Conservation (phyloP, 164 flowering plant genomes). For the Nelumbo lutea region DNA sequence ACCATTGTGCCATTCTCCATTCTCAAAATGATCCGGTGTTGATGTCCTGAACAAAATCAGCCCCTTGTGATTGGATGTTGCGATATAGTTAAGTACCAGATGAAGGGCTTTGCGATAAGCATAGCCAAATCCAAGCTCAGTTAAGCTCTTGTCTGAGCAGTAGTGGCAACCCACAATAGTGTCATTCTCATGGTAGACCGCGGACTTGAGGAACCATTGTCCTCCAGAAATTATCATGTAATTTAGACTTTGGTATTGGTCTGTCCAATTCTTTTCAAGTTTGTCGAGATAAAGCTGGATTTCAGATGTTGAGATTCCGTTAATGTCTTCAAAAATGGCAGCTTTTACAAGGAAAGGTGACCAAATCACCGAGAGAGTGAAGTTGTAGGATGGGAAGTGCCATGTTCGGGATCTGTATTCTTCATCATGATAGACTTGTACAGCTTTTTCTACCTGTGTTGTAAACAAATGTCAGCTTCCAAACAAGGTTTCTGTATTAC, state of each 20-base stretch:
- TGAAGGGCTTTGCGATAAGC: constrained; percentile 60
- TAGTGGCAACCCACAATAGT: constrained; percentile 70
- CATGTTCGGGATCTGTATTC: constrained; percentile 61
- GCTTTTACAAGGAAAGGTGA: constrained; percentile 80
- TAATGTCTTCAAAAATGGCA: constrained; percentile 60
- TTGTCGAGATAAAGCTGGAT: constrained; percentile 69
- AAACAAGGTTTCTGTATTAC: not conserved
- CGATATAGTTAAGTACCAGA: constrained; percentile 36
- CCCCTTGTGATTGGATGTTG: constrained; percentile 43
- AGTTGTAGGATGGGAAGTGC: constrained; percentile 63
- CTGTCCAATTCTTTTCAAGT: constrained; percentile 63
- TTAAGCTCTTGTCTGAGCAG: constrained; percentile 56
- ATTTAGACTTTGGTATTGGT: constrained; percentile 42
- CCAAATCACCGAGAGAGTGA: constrained; percentile 73
- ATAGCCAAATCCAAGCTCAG: constrained; percentile 53
- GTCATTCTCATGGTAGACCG: constrained; percentile 67
- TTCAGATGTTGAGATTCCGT: constrained; percentile 74
- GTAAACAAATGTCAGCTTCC: constrained; percentile 3
- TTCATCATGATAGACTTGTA: constrained; percentile 74
- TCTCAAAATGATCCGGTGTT: constrained; percentile 91
- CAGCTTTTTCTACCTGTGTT: constrained; percentile 56
- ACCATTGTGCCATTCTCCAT: constrained; percentile 85
- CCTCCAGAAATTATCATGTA: constrained; percentile 75
- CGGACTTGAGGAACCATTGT: constrained; percentile 86
- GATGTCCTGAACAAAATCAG: constrained; percentile 53